Conservation (phyloP, 352 stramenopile species). For the Phytophthora pluvialis region DNA sequence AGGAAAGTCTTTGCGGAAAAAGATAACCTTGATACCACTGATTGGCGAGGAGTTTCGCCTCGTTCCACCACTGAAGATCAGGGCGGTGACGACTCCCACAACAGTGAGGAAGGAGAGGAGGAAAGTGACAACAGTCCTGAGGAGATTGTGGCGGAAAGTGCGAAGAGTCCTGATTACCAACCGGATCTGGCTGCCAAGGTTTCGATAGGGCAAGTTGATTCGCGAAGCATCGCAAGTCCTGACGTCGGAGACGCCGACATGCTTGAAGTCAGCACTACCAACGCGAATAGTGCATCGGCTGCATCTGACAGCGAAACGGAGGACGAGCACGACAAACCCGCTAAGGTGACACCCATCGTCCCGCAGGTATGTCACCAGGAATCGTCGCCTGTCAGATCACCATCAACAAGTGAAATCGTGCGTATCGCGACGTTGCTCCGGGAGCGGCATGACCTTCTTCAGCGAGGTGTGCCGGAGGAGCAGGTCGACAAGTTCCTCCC, state of each 20-base stretch:
- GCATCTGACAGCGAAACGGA: conserved; percentile 28
- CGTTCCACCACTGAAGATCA: neutral
- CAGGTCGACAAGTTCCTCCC: conserved; percentile 40
- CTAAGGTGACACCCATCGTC: conserved; percentile 9
- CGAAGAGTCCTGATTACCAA: conserved; percentile 4
- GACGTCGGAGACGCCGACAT: neutral
- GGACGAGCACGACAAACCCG: conserved; percentile 15
- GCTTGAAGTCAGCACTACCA: conserved; percentile 1
- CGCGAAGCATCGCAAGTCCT: conserved; percentile 4
- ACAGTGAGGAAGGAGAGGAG: conserved; percentile 16
- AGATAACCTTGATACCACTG: conserved; percentile 1
- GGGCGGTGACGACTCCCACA: conserved; percentile 5
- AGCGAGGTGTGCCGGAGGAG: conserved; percentile 34
- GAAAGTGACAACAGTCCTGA: conserved; percentile 4
- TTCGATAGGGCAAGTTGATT: conserved; percentile 3
- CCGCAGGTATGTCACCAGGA: neutral
- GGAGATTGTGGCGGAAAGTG: conserved; percentile 10
- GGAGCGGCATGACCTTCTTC: conserved; percentile 38
- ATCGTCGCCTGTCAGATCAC: conserved; percentile 13
- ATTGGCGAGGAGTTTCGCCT: conserved; percentile 1
- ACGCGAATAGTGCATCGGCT: neutral
- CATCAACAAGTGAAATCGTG: conserved; percentile 35
- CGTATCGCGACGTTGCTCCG: conserved; percentile 38
- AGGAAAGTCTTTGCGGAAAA: conserved; percentile 27
- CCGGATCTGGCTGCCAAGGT: conserved; percentile 1